A percentile compares a stretch with the other conserved stretches of the same genome.
phyloP scores from a whole-genome alignment of 495 filamentous ascomycete genomes.

The Aspergillus sparsus region DNA sequence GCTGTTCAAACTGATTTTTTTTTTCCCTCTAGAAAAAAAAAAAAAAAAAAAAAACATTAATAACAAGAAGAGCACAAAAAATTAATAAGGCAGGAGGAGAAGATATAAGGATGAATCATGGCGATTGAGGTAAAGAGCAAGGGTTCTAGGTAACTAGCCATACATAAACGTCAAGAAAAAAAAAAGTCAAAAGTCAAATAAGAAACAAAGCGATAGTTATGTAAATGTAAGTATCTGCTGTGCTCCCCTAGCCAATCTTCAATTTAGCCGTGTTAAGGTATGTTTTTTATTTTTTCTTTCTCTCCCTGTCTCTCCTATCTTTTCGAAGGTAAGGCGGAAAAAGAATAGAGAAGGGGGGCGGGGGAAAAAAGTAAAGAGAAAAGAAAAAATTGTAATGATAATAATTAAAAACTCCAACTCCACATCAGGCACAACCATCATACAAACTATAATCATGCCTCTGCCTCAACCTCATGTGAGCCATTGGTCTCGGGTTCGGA shows the following conservation, averaged over 20 bases:
- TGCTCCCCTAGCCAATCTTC: no score
- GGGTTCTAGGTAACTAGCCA: background rate
- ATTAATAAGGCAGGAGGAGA: background rate
- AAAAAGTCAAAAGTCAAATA: background rate
- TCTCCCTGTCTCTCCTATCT: no score
- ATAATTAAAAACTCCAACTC: conserved; percentile 6
- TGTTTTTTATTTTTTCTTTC: no score
- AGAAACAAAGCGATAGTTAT: conserved; percentile 3
- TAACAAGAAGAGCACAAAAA: background rate
- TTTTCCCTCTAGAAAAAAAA: no score
- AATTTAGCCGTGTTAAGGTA: no score
- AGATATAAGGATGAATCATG: conserved; percentile 14
- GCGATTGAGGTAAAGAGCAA: background rate
- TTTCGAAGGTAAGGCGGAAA: conserved; percentile 2
- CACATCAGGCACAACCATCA: background rate
- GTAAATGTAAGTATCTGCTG: no score
- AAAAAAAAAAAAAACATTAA: no score
- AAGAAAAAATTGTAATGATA: conserved; percentile 9
- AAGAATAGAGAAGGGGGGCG: background rate
- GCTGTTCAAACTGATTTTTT: no score
- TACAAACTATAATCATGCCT: conserved; percentile 16
- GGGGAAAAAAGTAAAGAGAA: background rate
- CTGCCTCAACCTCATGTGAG: conserved; percentile 34
- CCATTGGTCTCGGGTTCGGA: conserved; percentile 39
- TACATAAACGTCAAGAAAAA: background rate